Evolutionary conservation across 495 filamentous ascomycete genomes (phyloP), one percentile per base, ranked within the genome.

Genomic region (Cudoniella acicularis): DNA sequence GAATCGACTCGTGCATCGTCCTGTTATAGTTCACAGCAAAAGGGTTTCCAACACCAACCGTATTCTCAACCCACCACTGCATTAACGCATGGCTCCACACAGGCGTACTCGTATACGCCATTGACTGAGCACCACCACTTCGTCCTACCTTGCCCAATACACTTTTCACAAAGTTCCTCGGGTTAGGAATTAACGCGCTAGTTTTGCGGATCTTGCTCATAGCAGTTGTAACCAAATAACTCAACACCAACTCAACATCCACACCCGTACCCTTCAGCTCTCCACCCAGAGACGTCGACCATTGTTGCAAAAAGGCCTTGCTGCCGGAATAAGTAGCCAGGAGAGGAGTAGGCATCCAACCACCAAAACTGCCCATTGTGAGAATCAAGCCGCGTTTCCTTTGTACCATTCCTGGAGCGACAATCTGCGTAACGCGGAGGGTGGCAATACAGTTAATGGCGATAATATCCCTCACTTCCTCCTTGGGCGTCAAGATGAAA

Each of bases 271-370:
- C 83, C 61, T 85, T 84, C 22, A 98, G 79, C 73, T 99, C 95
- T 10, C 89, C 79, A 23, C 86, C 88, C 1, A 99, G 83, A 41
- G 95, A 83, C 2, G 84, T 86, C 47, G 90, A 96, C 95, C 95
- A 99, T 70, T 95, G 86, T 72, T 97, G 92, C 57, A 99, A 81
- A 81, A 99, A 99, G 22, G 95, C 93, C 77, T 99, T 99, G 82
- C 85, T 90, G 56, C 95, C 95, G 57, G 90, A 95, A 81, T 99
- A 99, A 6, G 93, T 97, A 20, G 95, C 94, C 16, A 99, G 84
- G 24, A 96, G 84, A 1, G 94, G 95, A 1, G 91, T 96, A 17
- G 95, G 95, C 58, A 94, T 77, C 59, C 91, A 81, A 56, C 93
- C 95, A 57, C 88, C 94, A 67, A 97, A 94, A 42, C 90, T 96